phyloP scores from a whole-genome alignment of 139 green algal genomes.

The Coelastrella sp. region DNA sequence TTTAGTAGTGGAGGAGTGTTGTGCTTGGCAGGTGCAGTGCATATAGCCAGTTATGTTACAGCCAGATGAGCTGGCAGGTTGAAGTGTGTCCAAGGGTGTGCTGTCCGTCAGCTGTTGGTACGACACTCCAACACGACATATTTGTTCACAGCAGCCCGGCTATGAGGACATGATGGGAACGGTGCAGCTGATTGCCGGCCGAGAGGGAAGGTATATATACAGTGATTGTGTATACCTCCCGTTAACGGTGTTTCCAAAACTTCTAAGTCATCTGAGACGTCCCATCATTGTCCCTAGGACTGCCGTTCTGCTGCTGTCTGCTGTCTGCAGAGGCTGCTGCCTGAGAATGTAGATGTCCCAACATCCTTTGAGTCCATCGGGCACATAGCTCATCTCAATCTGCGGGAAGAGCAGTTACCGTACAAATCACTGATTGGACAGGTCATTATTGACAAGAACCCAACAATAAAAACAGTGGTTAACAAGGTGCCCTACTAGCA shows the following conservation, averaged over 20 bases:
- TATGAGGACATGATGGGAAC: too few species aligned
- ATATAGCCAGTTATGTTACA: neutral
- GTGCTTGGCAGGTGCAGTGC: neutral
- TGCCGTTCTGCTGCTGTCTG: neutral
- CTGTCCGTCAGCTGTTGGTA: too few species aligned
- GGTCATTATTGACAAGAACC: slow-evolving; percentile 94
- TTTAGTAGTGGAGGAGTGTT: too few species aligned
- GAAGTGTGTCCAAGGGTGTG: too few species aligned
- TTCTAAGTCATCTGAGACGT: too few species aligned
- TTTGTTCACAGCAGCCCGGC: too few species aligned
- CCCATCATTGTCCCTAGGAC: neutral
- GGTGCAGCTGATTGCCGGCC: too few species aligned
- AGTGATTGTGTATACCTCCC: too few species aligned
- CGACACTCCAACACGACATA: too few species aligned
- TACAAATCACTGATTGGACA: slow-evolving; percentile 85
- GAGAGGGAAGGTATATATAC: too few species aligned
- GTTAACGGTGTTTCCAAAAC: too few species aligned
- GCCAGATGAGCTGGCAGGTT: too few species aligned
- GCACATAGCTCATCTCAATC: slow-evolving; percentile 97
- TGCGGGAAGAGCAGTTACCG: slow-evolving; percentile 88
- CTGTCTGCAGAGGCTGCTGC: slow-evolving; percentile 82
- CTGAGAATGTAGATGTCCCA: slow-evolving; percentile 84
- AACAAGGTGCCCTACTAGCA: slow-evolving; percentile 86
- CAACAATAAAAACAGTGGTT: slow-evolving; percentile 89
- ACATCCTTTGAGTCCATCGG: slow-evolving; percentile 95